These are phyloP conservation scores for Solanum pimpinellifolium DNA, from an alignment of 257 asterid genomes.

Conservation along the genomic window DNA sequence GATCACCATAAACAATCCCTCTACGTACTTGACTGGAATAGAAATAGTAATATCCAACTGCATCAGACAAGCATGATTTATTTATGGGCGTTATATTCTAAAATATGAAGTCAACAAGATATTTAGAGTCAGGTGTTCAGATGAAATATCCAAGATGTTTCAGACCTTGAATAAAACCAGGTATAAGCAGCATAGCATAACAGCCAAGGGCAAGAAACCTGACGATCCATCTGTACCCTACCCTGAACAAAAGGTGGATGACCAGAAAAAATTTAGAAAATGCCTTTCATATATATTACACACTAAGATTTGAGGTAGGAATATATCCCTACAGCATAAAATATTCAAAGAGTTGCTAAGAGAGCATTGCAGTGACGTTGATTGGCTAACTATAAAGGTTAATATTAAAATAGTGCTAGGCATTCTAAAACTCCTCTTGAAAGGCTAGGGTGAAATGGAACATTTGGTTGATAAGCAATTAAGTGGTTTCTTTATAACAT, in stretches of 20 bases:
- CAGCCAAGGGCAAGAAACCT: slow-evolving; percentile 91
- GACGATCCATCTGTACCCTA: slow-evolving; percentile 82
- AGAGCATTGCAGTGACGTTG: background rate
- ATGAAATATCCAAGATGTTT: background rate
- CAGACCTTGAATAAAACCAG: slow-evolving; percentile 94
- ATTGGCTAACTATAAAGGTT: background rate
- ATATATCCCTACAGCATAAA: background rate
- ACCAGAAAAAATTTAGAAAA: slow-evolving; percentile 15
- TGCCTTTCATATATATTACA: background rate
- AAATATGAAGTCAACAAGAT: background rate
- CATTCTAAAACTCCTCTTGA: background rate
- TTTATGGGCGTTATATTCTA: background rate
- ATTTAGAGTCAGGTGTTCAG: background rate
- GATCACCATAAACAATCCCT: slow-evolving; percentile 83
- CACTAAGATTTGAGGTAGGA: background rate
- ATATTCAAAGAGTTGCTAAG: background rate
- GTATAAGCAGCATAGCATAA: slow-evolving; percentile 66
- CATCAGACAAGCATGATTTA: slow-evolving; percentile 8
- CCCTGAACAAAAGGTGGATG: slow-evolving; percentile 52
- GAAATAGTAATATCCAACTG: slow-evolving; percentile 94
- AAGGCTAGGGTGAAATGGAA: background rate
- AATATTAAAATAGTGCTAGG: background rate
- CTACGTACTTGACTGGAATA: slow-evolving; percentile 62
- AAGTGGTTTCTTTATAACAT: background rate
- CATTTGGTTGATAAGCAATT: background rate